These are phyloP conservation scores for Clitopilus hobsonii DNA, from an alignment of 768 basidiomycete genomes.

Conservation along the genomic window DNA sequence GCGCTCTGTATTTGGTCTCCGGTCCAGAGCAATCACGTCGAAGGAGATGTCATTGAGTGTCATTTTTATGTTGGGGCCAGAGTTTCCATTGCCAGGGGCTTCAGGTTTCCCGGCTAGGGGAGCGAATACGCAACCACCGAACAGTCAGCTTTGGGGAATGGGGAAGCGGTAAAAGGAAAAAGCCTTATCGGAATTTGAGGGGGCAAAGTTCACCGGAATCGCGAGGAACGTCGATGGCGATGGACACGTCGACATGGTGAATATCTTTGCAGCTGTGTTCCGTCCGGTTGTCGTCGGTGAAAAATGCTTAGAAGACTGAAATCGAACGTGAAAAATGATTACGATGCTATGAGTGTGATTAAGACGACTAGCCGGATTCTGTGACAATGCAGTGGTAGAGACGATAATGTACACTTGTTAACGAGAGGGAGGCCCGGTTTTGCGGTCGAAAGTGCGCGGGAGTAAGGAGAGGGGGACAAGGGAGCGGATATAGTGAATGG, in stretches of 20 bases:
- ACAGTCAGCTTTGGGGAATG: no score
- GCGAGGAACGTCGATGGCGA: neutral
- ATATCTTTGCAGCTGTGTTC: no score
- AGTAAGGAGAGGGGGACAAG: neutral
- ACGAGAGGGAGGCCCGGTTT: neutral
- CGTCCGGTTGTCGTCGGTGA: neutral
- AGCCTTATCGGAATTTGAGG: neutral
- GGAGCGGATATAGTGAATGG: neutral
- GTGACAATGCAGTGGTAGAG: constrained; percentile 1
- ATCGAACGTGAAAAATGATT: neutral
- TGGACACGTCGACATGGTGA: neutral
- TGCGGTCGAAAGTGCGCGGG: neutral
- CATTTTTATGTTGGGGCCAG: neutral
- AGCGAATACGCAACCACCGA: no score
- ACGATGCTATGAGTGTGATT: neutral
- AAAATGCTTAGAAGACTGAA: no score
- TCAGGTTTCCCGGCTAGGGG: neutral
- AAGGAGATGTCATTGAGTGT: neutral
- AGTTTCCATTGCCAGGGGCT: constrained; percentile 1
- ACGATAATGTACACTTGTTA: constrained; percentile 1
- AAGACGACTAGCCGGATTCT: neutral
- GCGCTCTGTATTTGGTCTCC: neutral
- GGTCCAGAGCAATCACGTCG: neutral
- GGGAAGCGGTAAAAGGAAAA: neutral
- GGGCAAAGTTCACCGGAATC: neutral